Conservation (phyloP, 2,329 filamentous ascomycete species). For the Amauroascus verrucosus region DNA sequence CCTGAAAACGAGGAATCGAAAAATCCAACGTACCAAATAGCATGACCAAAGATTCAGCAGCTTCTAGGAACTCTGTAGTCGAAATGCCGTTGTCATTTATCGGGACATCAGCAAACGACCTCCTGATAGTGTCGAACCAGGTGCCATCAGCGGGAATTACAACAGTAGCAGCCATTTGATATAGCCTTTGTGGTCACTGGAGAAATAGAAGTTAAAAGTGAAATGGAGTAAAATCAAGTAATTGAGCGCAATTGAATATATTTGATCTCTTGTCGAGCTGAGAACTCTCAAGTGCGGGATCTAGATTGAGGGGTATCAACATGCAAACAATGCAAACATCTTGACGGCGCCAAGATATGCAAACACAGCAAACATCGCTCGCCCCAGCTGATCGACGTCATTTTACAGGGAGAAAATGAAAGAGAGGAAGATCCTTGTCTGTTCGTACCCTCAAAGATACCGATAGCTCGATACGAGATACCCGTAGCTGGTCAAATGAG, state of each 20-base stretch:
- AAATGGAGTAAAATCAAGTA: background rate
- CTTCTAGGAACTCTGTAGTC: conserved; percentile 83
- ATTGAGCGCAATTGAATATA: background rate
- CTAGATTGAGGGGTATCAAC: background rate
- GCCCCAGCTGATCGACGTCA: conserved; percentile 29
- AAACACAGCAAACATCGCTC: conserved; percentile 20
- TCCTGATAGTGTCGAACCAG: conserved; percentile 75
- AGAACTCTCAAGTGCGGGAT: background rate
- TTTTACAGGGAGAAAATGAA: conserved; percentile 11
- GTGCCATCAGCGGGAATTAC: conserved; percentile 56
- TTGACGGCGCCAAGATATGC: background rate
- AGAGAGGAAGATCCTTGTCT: background rate
- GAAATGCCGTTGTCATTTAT: conserved; percentile 68
- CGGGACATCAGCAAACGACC: conserved; percentile 74
- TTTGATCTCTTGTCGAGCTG: background rate
- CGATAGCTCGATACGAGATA: no score
- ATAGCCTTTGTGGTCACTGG: background rate
- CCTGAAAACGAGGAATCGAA: background rate
- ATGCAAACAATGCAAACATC: conserved; percentile 23
- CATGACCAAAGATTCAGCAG: conserved; percentile 72
- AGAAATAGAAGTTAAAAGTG: background rate
- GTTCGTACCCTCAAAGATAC: background rate
- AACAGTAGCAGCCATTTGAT: conserved; percentile 42
- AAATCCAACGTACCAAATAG: conserved; percentile 59
- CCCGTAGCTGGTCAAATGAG: no score